Conservation (phyloP, 2,329 filamentous ascomycete species). For the Curvularia lunata region DNA sequence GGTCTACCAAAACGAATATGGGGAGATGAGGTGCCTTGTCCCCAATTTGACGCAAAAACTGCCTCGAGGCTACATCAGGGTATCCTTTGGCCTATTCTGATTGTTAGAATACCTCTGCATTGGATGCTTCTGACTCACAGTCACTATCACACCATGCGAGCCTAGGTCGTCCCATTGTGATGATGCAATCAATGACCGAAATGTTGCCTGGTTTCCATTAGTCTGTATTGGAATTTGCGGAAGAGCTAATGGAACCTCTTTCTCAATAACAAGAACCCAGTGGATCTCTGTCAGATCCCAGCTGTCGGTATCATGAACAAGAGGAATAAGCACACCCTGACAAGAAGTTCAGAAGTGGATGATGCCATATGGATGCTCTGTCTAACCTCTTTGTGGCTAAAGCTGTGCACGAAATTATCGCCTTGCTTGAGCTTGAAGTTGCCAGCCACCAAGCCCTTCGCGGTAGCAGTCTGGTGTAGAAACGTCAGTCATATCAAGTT, state of each 20-base stretch:
- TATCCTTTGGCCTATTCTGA: conserved; percentile 76
- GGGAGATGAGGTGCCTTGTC: conserved; percentile 51
- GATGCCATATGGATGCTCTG: neutral
- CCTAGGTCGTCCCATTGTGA: conserved; percentile 60
- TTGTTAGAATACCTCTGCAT: conserved; percentile 13
- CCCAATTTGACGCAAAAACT: conserved; percentile 62
- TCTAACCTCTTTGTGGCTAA: conserved; percentile 51
- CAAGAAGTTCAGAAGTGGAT: conserved; percentile 2
- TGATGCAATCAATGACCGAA: conserved; percentile 68
- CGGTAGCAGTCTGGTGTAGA: conserved; percentile 66
- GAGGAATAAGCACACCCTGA: conserved; percentile 69
- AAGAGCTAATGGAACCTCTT: conserved; percentile 63
- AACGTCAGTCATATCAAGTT: conserved; percentile 22
- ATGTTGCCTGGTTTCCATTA: conserved; percentile 67
- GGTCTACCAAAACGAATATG: conserved; percentile 72
- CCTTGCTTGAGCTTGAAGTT: conserved; percentile 57
- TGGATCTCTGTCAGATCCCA: conserved; percentile 59
- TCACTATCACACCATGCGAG: conserved; percentile 70
- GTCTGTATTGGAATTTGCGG: conserved; percentile 2
- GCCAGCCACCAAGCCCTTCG: conserved; percentile 74
- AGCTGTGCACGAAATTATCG: conserved; percentile 54
- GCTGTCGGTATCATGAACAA: conserved; percentile 55
- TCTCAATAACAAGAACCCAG: conserved; percentile 79
- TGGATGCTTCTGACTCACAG: conserved; percentile 55
- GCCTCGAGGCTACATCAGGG: conserved; percentile 74